Percentiles rank a stretch among this genome's conserved stretches.
Conservation (phyloP, 345 rosid genomes). For the Euphorbia tirucalli region DNA sequence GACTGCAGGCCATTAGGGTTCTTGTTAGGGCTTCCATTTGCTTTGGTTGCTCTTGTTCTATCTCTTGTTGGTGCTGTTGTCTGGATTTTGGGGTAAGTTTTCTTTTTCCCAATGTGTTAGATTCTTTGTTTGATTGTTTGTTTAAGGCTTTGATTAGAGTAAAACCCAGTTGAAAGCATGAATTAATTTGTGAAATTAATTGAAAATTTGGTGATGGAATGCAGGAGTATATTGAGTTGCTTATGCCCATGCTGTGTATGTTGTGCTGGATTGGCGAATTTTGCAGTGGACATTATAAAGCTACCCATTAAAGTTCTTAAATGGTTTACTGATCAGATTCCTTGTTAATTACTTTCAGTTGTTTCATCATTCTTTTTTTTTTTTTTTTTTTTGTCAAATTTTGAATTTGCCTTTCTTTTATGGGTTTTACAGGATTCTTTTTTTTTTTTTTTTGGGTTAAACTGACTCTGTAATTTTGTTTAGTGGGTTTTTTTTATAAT, state of each 20-base stretch:
- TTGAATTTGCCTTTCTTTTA: too few relatives aligned
- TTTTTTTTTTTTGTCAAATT: neutral
- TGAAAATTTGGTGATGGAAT: neutral
- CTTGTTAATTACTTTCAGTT: conserved; percentile 46
- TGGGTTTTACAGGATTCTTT: too few relatives aligned
- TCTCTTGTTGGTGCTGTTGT: conserved; percentile 64
- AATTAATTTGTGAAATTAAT: neutral
- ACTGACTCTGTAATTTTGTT: too few relatives aligned
- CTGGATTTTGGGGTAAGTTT: conserved; percentile 72
- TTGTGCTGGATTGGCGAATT: conserved; percentile 62
- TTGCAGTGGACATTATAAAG: conserved; percentile 61
- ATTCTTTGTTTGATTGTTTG: too few relatives aligned
- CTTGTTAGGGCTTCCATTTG: conserved; percentile 77
- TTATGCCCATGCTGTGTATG: conserved; percentile 82
- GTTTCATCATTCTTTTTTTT: too few relatives aligned
- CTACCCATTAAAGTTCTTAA: conserved; percentile 58
- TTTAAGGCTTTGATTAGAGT: too few relatives aligned
- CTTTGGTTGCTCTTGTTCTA: conserved; percentile 58
- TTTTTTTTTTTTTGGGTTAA: too few relatives aligned
- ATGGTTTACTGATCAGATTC: conserved; percentile 75
- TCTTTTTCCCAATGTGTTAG: too few relatives aligned
- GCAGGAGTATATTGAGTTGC: conserved; percentile 74
- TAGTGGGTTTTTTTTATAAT: too few relatives aligned
- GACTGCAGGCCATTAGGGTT: conserved; percentile 85
- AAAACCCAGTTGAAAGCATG: too few relatives aligned